A percentile compares a stretch with the other conserved stretches of the same genome.
Conservation (phyloP, 495 filamentous ascomycete genomes). For the Penicillium goetzii region DNA sequence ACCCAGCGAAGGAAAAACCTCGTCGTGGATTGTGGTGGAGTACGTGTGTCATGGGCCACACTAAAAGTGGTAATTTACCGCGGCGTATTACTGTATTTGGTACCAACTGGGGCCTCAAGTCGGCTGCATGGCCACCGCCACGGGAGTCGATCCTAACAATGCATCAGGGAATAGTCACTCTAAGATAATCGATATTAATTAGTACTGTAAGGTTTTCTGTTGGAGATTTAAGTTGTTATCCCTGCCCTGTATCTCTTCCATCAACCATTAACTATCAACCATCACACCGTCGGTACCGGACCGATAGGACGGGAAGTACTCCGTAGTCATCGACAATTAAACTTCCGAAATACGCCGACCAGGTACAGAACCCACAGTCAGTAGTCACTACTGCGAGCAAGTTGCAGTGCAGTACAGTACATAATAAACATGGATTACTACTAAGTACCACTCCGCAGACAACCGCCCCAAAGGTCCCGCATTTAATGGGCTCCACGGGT, state of each 20-base stretch:
- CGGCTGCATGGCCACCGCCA: constrained; percentile 14
- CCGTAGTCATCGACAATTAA: background rate
- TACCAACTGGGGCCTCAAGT: constrained; percentile 5
- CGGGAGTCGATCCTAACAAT: background rate
- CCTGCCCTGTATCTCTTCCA: background rate
- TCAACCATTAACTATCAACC: background rate
- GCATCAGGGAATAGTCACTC: background rate
- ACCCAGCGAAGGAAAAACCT: background rate
- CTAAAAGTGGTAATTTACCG: constrained; percentile 7
- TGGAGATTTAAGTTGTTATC: constrained; percentile 5
- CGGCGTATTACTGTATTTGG: background rate
- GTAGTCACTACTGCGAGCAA: background rate
- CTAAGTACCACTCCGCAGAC: background rate
- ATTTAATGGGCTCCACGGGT: background rate
- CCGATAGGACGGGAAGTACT: background rate
- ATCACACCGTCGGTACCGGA: background rate
- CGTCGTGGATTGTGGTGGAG: background rate
- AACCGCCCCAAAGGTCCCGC: constrained; percentile 4
- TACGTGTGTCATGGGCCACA: constrained; percentile 6
- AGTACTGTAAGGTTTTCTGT: background rate
- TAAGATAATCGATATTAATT: background rate
- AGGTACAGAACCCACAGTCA: constrained; percentile 1
- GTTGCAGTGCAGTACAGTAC: background rate
- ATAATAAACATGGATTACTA: background rate
- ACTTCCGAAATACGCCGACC: constrained; percentile 25